Base-by-base conservation (phyloP, 2,329 filamentous ascomycete species). In the Thielaviopsis populi region DNA sequence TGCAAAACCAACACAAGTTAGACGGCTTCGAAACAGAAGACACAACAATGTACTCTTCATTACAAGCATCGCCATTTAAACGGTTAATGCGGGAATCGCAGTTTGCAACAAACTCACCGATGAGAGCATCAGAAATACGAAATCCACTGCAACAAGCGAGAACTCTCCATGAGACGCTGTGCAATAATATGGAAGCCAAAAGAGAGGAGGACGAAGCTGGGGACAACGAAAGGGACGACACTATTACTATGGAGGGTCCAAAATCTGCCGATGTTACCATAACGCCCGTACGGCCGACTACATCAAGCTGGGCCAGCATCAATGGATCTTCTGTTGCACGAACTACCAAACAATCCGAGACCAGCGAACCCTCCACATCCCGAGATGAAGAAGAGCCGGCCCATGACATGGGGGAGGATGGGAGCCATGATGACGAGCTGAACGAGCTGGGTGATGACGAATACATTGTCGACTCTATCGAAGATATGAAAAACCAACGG, bases 401-500 rank as follows among this genome's bases (percentile, higher is more conserved):
- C 6, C 17, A n/a, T 17, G 27, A 3, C n/a, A n/a, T 8, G 2
- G 53, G 37, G 19, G 27, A 53, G 17, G 10, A 50, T 2, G 27
- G 56, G 11, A 7, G 24, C 8, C 0, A 61, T 2, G 37, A 2
- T 5, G 13, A 41, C 19, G 7, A n/a, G 33, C 11, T 17, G 6
- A 59, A 66, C 27, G 62, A 64, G 11, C 50, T 66, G 2, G 46
- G 42, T 30, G 62, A 66, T 2, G 64, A 66, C 61, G 74, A 76
- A 41, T 66, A 66, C 24, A 63, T 65, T 13, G 77, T 81, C 1
- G 73, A 79, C 54, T 70, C 73, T 1, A 70, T 81, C 1, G 76
- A 78, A 65, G 76, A 70, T n/a, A 72, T 77, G 64, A 71, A 75
- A 3, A 70, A 74, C 48, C 70, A 77, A 0, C 71, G 74, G 13